phyloP scores from a whole-genome alignment of 805 yeast genomes.

The Yarrowia sp. region DNA sequence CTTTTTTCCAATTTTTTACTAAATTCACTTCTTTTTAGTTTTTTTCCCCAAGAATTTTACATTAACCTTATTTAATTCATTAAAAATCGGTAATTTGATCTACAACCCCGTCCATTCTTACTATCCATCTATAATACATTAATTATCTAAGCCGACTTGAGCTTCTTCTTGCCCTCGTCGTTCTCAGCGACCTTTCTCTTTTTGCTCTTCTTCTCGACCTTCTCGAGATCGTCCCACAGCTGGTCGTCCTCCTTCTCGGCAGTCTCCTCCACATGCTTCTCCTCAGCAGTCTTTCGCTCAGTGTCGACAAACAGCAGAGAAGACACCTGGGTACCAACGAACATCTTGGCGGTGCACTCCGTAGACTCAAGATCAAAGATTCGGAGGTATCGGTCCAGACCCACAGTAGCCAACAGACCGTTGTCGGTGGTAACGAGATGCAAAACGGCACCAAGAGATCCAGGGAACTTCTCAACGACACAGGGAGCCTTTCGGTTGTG shows the following conservation, averaged over 20 bases:
- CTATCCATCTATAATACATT: constrained; percentile 11
- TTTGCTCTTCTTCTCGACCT: constrained; percentile 29
- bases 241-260: constrained; percentile 50
- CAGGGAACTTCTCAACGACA: constrained; percentile 70
- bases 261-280: constrained; percentile 43
- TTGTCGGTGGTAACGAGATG: constrained; percentile 48
- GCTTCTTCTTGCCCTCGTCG: constrained; percentile 27
- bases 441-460: constrained; percentile 76
- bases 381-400: constrained; percentile 85
- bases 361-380: constrained; percentile 71
- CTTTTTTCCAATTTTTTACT: not conserved
- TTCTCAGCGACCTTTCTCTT: constrained; percentile 18
- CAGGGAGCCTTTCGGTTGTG: constrained; percentile 19
- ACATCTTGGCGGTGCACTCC: constrained; percentile 71
- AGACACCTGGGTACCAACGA: constrained; percentile 73
- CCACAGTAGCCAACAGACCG: constrained; percentile 72
- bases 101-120: too few relatives aligned
- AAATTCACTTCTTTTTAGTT: not conserved
- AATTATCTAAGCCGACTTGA: constrained; percentile 8
- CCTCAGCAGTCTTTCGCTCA: constrained; percentile 51
- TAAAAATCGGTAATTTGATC: too few relatives aligned
- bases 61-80: too few relatives aligned
- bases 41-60: not conserved
- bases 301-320: constrained; percentile 59
- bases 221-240: constrained; percentile 52